Percentiles rank a stretch among this genome's conserved stretches.
These are phyloP conservation scores for Backusella mclennaniae DNA, from an alignment of 192 early-diverging fungal genomes.

Conservation along the genomic window DNA sequence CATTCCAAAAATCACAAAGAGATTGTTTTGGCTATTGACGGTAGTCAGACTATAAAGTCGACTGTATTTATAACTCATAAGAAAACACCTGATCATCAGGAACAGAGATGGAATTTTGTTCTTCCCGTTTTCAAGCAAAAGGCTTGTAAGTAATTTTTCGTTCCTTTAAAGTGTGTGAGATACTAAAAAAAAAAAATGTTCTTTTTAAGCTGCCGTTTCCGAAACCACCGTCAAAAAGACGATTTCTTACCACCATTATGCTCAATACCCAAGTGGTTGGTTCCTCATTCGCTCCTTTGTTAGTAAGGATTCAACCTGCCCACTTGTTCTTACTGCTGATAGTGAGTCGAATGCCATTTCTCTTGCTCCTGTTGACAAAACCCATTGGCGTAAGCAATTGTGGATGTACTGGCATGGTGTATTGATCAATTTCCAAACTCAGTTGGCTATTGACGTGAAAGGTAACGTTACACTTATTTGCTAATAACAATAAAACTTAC, in stretches of 20 bases:
- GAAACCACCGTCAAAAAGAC: slow-evolving; percentile 22
- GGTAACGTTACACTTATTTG: slow-evolving; percentile 8
- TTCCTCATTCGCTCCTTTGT: slow-evolving; percentile 30
- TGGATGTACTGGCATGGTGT: slow-evolving; percentile 29
- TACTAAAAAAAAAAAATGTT: neutral
- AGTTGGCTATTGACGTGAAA: slow-evolving; percentile 7
- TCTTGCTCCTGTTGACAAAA: neutral
- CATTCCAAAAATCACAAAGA: slow-evolving; percentile 17
- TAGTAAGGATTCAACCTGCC: neutral
- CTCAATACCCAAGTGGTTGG: slow-evolving; percentile 31
- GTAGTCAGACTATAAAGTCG: neutral
- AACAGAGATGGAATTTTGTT: slow-evolving; percentile 36
- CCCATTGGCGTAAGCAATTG: slow-evolving; percentile 22
- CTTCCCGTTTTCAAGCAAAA: slow-evolving; percentile 37
- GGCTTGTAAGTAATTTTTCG: neutral
- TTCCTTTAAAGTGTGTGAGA: too few relatives aligned
- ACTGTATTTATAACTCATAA: slow-evolving; percentile 1
- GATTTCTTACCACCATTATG: slow-evolving; percentile 19
- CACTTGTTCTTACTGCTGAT: slow-evolving; percentile 22
- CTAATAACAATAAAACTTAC: neutral
- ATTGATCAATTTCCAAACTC: slow-evolving; percentile 25
- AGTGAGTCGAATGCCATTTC: neutral
- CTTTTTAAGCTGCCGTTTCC: neutral
- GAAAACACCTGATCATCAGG: neutral
- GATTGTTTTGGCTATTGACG: slow-evolving; percentile 21